These are phyloP conservation scores for Plasmodium knowlesi DNA, from an alignment of 169 alveolate genomes.

Conservation along the genomic window DNA sequence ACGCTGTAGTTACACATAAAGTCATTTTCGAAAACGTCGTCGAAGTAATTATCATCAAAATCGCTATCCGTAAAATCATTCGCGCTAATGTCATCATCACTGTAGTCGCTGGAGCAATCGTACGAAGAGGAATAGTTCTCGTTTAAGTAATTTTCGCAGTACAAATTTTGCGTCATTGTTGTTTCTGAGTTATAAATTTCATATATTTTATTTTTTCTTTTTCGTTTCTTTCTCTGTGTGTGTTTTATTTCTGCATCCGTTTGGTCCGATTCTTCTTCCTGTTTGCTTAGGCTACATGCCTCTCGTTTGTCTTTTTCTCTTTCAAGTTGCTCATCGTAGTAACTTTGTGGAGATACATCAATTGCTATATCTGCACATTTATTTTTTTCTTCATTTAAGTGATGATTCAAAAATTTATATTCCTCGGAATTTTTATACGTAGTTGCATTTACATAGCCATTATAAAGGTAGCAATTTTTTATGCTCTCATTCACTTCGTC, in stretches of 20 bases:
- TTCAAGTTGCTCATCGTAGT: slow-evolving; percentile 26
- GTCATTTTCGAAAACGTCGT: slow-evolving; percentile 11
- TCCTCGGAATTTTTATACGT: slow-evolving; percentile 68
- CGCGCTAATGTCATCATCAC: slow-evolving; percentile 9
- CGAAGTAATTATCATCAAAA: slow-evolving; percentile 13
- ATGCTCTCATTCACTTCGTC: slow-evolving; percentile 70
- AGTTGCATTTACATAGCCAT: slow-evolving; percentile 48
- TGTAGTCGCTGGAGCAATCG: slow-evolving; percentile 38
- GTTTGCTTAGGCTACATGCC: not conserved
- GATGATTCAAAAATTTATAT: slow-evolving; percentile 60
- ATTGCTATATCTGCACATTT: slow-evolving; percentile 30
- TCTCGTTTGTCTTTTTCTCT: slow-evolving; percentile 3
- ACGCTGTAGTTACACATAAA: slow-evolving; percentile 7
- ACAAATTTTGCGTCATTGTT: slow-evolving; percentile 31
- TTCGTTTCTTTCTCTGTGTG: not conserved
- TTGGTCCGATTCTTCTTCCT: not conserved
- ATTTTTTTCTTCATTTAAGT: slow-evolving; percentile 30
- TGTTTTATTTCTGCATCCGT: not conserved
- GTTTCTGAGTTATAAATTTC: slow-evolving; percentile 71
- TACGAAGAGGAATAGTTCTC: slow-evolving; percentile 63
- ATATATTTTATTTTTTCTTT: slow-evolving; percentile 47
- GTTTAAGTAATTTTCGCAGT: slow-evolving; percentile 62
- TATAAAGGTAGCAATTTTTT: slow-evolving; percentile 67
- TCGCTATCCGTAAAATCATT: slow-evolving; percentile 37
- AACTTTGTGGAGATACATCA: slow-evolving; percentile 33